Conservation (phyloP, 768 basidiomycete species). For the Scleroderma citrinum region DNA sequence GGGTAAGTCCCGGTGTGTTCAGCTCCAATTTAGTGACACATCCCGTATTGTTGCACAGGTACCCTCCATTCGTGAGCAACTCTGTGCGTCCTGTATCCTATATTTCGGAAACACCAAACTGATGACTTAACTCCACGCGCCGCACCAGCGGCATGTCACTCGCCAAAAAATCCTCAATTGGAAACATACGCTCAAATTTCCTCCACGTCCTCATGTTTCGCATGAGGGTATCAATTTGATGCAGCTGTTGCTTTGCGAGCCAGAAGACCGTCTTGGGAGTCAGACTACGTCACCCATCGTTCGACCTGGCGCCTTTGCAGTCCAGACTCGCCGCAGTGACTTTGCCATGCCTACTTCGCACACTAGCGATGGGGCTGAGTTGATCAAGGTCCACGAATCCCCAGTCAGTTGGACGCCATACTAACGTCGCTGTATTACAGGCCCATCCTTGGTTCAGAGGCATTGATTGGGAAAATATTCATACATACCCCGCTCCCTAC, state of each 20-base stretch:
- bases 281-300: conserved; percentile 61
- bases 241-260: conserved; percentile 87
- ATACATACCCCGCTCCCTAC: conserved; percentile 81
- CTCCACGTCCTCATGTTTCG: conserved; percentile 75
- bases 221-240: conserved; percentile 85
- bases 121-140: conserved; percentile 7
- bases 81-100: conserved; percentile 49
- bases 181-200: conserved; percentile 85
- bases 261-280: conserved; percentile 88
- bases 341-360: conserved; percentile 50
- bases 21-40: conserved; percentile 23
- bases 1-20: conserved; percentile 49
- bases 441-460: conserved; percentile 87
- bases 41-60: conserved; percentile 40
- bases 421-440: conserved; percentile 34
- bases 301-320: conserved; percentile 72
- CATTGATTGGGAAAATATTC: conserved; percentile 86
- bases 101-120: conserved; percentile 14
- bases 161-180: conserved; percentile 97
- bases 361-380: conserved; percentile 77
- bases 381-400: conserved; percentile 66
- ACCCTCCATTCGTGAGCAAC: conserved; percentile 93
- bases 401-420: conserved; percentile 9
- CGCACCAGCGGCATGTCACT: conserved; percentile 77
- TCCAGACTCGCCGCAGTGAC: conserved; percentile 68